A percentile compares a stretch with the other conserved stretches of the same genome.
Evolutionary conservation across 768 basidiomycete genomes (phyloP).

Genomic region (Collybia mongolica): DNA sequence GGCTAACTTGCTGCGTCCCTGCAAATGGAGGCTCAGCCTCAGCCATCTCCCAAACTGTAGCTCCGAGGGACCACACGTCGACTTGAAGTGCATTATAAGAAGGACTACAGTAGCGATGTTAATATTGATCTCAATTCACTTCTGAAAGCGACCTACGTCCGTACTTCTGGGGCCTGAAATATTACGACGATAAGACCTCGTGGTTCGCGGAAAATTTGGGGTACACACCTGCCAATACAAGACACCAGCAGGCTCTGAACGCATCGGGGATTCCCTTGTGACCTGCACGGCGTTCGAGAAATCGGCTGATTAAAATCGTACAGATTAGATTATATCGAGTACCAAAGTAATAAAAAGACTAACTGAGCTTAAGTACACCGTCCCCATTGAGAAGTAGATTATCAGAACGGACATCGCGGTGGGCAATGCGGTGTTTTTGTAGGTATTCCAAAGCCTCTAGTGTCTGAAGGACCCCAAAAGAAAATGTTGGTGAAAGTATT

Average conservation of each 20-base stretch:
- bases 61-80: constrained; percentile 81
- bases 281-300: constrained; percentile 77
- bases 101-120: constrained; percentile 38
- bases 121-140: not conserved
- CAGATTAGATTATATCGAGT: not conserved
- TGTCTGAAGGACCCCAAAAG: constrained; percentile 37
- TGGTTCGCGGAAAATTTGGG: not conserved
- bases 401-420: constrained; percentile 83
- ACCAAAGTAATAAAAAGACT: constrained; percentile 21
- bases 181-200: not conserved
- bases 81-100: constrained; percentile 73
- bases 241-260: constrained; percentile 65
- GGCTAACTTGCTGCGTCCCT: constrained; percentile 51
- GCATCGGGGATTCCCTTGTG: constrained; percentile 44
- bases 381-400: constrained; percentile 70
- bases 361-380: constrained; percentile 76
- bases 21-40: constrained; percentile 75
- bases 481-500: constrained; percentile 5
- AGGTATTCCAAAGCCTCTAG: constrained; percentile 67
- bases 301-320: constrained; percentile 51
- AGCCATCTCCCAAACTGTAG: constrained; percentile 82
- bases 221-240: constrained; percentile 72
- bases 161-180: constrained; percentile 67
- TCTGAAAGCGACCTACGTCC: constrained; percentile 45
- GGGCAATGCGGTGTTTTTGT: constrained; percentile 65